Evolutionary conservation across 768 basidiomycete species (phyloP).

Genomic region (Rhizopogon vesiculosus): DNA sequence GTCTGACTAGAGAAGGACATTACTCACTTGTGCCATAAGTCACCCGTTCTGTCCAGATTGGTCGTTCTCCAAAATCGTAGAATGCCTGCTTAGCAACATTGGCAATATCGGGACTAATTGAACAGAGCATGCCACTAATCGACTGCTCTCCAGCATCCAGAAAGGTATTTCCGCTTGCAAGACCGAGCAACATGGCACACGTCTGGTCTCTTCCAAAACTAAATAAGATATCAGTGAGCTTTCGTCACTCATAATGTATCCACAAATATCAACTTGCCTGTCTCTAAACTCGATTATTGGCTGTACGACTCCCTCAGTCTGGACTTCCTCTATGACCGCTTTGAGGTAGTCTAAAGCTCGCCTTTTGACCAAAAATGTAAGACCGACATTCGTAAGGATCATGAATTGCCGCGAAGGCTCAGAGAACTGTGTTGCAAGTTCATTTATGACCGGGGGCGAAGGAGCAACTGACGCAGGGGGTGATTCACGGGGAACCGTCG

Average conservation of each 20-base stretch:
- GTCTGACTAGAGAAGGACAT: background rate
- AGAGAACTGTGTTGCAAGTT: constrained; percentile 79
- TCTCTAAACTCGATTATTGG: constrained; percentile 82
- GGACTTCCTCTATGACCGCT: constrained; percentile 77
- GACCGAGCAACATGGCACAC: constrained; percentile 85
- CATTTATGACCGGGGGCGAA: constrained; percentile 61
- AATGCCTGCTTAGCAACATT: constrained; percentile 79
- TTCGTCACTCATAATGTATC: background rate
- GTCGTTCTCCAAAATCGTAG: constrained; percentile 81
- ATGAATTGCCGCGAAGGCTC: constrained; percentile 76
- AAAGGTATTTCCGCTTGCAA: constrained; percentile 83
- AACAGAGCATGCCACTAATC: constrained; percentile 40
- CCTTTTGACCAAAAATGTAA: constrained; percentile 77
- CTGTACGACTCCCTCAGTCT: constrained; percentile 70
- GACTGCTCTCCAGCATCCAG: constrained; percentile 54
- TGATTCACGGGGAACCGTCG: constrained; percentile 39
- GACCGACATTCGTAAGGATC: constrained; percentile 81
- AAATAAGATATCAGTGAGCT: constrained; percentile 4
- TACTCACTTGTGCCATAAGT: constrained; percentile 70
- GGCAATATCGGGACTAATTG: constrained; percentile 56
- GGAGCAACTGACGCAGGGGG: constrained; percentile 35
- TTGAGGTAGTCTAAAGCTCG: constrained; percentile 82
- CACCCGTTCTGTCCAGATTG: constrained; percentile 74
- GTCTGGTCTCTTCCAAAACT: constrained; percentile 92
- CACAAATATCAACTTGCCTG: constrained; percentile 41